Conservation (phyloP, 306 rosid species). For the Glycine latifolia region DNA sequence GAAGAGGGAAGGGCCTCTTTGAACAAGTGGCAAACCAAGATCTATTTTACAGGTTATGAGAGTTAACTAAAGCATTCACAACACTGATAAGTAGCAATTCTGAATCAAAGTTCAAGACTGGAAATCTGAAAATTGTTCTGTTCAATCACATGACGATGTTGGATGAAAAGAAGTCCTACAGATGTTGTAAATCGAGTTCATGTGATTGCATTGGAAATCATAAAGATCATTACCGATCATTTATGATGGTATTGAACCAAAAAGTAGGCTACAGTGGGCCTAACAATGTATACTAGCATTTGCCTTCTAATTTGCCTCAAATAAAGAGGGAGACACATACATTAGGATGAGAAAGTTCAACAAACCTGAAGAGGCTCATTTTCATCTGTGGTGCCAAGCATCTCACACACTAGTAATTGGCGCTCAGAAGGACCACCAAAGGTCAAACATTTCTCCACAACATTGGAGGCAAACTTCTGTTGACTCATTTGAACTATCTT, state of each 20-base stretch:
- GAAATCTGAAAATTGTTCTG: neutral
- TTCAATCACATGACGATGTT: neutral
- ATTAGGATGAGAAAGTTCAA: constrained; percentile 3
- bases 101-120: neutral
- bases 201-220: neutral
- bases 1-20: neutral
- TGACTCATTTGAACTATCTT: constrained; percentile 91
- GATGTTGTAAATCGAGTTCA: neutral
- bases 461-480: constrained; percentile 94
- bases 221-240: neutral
- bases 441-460: constrained; percentile 91
- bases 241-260: constrained; percentile 4
- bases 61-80: neutral
- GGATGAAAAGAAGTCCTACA: neutral
- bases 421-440: constrained; percentile 91
- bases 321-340: neutral
- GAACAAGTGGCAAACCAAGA: neutral
- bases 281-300: neutral
- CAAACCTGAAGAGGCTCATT: constrained; percentile 97
- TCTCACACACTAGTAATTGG: constrained; percentile 81
- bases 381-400: constrained; percentile 98
- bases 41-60: neutral
- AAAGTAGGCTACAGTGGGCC: neutral
- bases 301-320: neutral
- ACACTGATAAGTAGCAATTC: neutral